Percentiles rank a stretch among this genome's conserved stretches.
Conservation (phyloP, 805 yeast species). For the Candida vaughaniae region DNA sequence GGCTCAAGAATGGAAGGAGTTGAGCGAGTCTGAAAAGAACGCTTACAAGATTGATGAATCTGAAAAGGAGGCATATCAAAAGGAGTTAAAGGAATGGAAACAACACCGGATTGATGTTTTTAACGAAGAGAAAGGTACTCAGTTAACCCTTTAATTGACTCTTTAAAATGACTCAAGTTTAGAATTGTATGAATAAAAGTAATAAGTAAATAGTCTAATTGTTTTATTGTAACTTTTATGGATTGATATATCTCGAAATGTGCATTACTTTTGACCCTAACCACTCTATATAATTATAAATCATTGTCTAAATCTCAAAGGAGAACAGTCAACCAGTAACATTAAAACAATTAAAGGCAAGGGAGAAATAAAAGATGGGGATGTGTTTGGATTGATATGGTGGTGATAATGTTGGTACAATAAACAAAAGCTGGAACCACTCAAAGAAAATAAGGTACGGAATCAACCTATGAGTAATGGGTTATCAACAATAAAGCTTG, state of each 20-base stretch:
- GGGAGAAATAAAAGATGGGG: constrained; percentile 1
- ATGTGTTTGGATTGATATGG: no score
- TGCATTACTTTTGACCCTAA: constrained; percentile 7
- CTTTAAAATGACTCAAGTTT: no score
- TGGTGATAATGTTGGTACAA: no score
- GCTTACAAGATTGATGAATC: constrained; percentile 19
- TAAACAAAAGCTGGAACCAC: no score
- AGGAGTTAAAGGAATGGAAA: constrained; percentile 29
- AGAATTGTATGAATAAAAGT: neutral
- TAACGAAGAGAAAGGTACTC: constrained; percentile 11
- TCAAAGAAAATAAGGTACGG: no score
- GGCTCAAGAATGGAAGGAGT: constrained; percentile 29
- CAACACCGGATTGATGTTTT: constrained; percentile 20
- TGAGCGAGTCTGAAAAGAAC: constrained; percentile 27
- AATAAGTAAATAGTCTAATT: no score
- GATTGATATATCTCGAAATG: constrained; percentile 1
- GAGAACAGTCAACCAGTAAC: constrained; percentile 10
- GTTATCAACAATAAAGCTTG: no score
- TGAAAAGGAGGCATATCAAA: constrained; percentile 19
- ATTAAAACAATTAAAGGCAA: constrained; percentile 3
- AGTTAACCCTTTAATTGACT: neutral
- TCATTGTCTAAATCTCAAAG: neutral
- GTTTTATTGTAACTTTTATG: no score
- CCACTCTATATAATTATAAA: constrained; percentile 6
- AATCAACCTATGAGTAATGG: no score